These are phyloP conservation scores for Kwoniella sp. DNA, from an alignment of 768 basidiomycete genomes.

Conservation along the genomic window DNA sequence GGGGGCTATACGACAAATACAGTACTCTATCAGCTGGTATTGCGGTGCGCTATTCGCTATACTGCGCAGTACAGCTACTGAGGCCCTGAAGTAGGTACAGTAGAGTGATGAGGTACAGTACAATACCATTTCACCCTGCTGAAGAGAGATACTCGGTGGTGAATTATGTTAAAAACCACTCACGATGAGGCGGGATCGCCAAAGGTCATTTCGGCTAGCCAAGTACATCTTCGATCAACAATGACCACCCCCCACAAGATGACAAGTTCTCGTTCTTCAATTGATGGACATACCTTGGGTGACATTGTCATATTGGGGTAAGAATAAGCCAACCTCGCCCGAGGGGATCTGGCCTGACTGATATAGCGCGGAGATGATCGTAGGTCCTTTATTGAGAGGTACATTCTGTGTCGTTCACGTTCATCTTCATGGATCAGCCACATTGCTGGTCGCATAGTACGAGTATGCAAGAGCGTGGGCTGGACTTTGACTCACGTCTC, in stretches of 20 bases:
- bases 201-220: conserved; percentile 10
- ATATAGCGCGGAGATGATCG: conserved; percentile 4
- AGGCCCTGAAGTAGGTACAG: too few species aligned
- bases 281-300: neutral
- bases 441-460: too few species aligned
- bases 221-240: too few species aligned
- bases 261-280: neutral
- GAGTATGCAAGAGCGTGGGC: too few species aligned
- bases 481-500: conserved; percentile 10
- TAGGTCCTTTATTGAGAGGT: neutral
- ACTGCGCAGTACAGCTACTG: too few species aligned
- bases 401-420: conserved; percentile 3
- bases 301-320: neutral
- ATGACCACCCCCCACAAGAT: too few species aligned
- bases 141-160: too few species aligned
- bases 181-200: neutral
- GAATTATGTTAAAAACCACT: too few species aligned
- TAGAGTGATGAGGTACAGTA: too few species aligned
- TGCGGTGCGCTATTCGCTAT: too few species aligned
- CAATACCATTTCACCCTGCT: too few species aligned
- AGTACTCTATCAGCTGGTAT: too few species aligned
- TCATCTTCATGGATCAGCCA: neutral
- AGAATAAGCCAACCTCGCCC: conserved; percentile 2
- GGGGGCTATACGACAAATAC: neutral
- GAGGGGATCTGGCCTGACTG: neutral